Evolutionary conservation across 2,329 filamentous ascomycete genomes (phyloP), one percentile per base, ranked within the genome.

Genomic region (Penicillium hesseltinei): DNA sequence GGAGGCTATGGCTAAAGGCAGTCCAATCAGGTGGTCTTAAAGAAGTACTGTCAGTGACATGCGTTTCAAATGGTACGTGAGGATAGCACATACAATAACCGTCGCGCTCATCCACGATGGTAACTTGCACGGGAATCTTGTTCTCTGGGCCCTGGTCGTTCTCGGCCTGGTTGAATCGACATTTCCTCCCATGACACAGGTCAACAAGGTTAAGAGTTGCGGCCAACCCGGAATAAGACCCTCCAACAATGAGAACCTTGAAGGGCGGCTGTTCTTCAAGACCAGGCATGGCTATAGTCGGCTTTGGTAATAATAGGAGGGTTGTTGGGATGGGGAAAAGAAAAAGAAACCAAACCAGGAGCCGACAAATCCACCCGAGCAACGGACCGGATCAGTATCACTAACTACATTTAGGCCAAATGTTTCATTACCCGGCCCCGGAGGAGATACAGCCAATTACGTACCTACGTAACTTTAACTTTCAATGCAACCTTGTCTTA

Each of bases 91-190:
- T 78, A 91, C 88, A 91, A 71, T 84, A 91, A 15, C 89, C 89
- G 76, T 91, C 88, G 21, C 87, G 79, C 74, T 91, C 88, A 67
- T 91, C 88, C 23, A 89, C 84, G 33, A 92, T 81, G 43, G 87
- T 90, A 53, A 91, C 84, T 38, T 90, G 46, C 5, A 56, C 53
- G 3, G 46, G 33, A 29, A 56, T 36, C 23, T n/a, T 56, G 17
- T 39, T 29, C 29, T 81, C 15, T 88, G 73, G 5, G 82, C 77
- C 53, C 85, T 76, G 35, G 75, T 79, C 48, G 77, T 75, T 50
- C 15, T 51, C 46, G n/a, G 45, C 10, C 21, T 40, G 13, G 13
- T 45, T 56, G 47, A 56, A 56, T 21, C 53, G 53, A 25, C 53
- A 56, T 23, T 56, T 56, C 36, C 53, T 46, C 5, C 86, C 86